A percentile compares a stretch with the other conserved stretches of the same genome.
Conservation (phyloP, 1,284 basidiomycete genomes). For the Pyrrhoderma lamaoense region DNA sequence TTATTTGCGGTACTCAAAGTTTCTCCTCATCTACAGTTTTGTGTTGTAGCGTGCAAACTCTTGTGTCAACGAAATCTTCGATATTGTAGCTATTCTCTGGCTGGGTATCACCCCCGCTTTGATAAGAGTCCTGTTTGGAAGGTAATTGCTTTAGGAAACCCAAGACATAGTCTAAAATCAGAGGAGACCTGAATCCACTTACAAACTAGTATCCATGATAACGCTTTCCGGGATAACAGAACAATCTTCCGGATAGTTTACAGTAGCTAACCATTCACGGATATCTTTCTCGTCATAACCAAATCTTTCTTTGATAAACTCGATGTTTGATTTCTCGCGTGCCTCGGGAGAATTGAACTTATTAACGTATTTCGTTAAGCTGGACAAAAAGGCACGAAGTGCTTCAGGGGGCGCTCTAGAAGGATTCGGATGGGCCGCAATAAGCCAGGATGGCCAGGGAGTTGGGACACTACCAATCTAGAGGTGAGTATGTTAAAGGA, state of each 20-base stretch:
- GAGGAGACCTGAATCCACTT: constrained; percentile 24
- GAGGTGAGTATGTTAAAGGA: not conserved
- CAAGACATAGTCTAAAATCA: not conserved
- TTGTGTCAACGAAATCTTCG: constrained; percentile 53
- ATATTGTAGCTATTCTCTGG: constrained; percentile 54
- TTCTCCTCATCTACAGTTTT: too few species aligned
- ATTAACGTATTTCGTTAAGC: constrained; percentile 58
- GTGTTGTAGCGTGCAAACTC: constrained; percentile 33
- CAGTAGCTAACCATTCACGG: constrained; percentile 75
- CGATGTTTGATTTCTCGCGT: constrained; percentile 55
- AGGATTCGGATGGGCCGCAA: constrained; percentile 70
- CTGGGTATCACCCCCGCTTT: constrained; percentile 67
- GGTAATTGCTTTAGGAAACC: constrained; percentile 3
- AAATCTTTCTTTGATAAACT: constrained; percentile 73
- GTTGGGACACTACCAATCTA: constrained; percentile 85
- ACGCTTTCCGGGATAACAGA: constrained; percentile 54
- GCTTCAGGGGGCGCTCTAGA: constrained; percentile 43
- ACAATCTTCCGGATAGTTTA: constrained; percentile 67
- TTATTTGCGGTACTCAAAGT: too few species aligned
- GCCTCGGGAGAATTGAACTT: constrained; percentile 60
- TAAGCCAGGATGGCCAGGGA: constrained; percentile 96
- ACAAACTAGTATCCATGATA: constrained; percentile 66
- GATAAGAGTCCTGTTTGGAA: constrained; percentile 49
- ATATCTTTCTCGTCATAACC: constrained; percentile 79
- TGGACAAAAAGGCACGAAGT: constrained; percentile 56